Conservation (phyloP, 2,329 filamentous ascomycete species). For the Aspergillus sp. region DNA sequence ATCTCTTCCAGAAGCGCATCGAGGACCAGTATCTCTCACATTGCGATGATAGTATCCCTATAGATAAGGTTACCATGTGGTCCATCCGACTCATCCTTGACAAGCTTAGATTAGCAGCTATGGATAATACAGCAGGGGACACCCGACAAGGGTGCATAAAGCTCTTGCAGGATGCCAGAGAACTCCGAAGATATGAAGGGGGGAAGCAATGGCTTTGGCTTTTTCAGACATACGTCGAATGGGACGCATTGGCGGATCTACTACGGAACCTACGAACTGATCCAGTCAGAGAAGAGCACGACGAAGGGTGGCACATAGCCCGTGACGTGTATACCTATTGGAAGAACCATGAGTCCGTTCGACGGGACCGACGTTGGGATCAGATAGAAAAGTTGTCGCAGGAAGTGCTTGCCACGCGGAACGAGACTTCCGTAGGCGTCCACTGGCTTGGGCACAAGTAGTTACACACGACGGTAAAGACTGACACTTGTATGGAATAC, state of each 20-base stretch:
- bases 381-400: slow-evolving; percentile 14
- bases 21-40: slow-evolving; percentile 17
- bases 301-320: slow-evolving; percentile 9
- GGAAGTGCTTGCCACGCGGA: background rate
- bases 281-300: background rate
- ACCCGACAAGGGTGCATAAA: slow-evolving; percentile 13
- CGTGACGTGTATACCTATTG: slow-evolving; percentile 17
- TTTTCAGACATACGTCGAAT: slow-evolving; percentile 22
- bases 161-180: slow-evolving; percentile 16
- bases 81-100: slow-evolving; percentile 16
- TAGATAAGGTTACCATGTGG: slow-evolving; percentile 15
- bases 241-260: slow-evolving; percentile 19
- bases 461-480: background rate
- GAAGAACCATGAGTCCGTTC: slow-evolving; percentile 2
- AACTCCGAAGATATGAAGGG: slow-evolving; percentile 14
- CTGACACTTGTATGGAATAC: too few relatives aligned
- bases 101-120: slow-evolving; percentile 15
- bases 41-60: slow-evolving; percentile 13
- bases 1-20: slow-evolving; percentile 13
- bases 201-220: slow-evolving; percentile 20
- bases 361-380: slow-evolving; percentile 10
- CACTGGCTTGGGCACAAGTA: background rate
- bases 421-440: too few relatives aligned
- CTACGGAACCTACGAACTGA: slow-evolving; percentile 12
- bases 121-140: slow-evolving; percentile 5